phyloP scores from a whole-genome alignment of 108 stramenopile species.

The Epipyxis sp. region DNA sequence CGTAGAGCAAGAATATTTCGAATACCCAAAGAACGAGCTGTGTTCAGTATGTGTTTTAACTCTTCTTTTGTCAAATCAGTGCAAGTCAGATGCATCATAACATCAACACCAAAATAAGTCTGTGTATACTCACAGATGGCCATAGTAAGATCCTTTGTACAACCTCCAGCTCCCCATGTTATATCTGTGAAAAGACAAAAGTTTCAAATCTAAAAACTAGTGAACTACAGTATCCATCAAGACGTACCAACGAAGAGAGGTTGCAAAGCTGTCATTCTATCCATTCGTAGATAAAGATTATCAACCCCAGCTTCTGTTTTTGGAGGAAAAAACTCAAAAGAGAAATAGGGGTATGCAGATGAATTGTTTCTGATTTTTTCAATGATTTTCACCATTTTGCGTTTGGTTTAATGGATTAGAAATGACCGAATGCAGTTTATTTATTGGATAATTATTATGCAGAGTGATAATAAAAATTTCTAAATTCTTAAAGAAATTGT shows the following conservation, averaged over 20 bases:
- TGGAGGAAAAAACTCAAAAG: slow-evolving; percentile 94
- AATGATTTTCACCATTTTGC: slow-evolving; percentile 46
- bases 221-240: not conserved
- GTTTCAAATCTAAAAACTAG: too few species aligned
- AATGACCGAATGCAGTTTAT: too few species aligned
- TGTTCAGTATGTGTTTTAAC: slow-evolving; percentile 44
- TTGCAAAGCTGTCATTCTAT: slow-evolving; percentile 82
- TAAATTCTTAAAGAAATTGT: too few species aligned
- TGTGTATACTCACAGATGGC: slow-evolving; percentile 76
- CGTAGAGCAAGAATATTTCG: slow-evolving; percentile 53
- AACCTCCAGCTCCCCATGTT: slow-evolving; percentile 83
- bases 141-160: slow-evolving; percentile 70
- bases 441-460: too few species aligned
- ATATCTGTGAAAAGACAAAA: too few species aligned
- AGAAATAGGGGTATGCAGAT: slow-evolving; percentile 65
- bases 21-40: slow-evolving; percentile 47
- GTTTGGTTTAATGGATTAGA: not conserved
- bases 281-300: slow-evolving; percentile 75
- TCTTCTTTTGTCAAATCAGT: slow-evolving; percentile 69
- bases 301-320: slow-evolving; percentile 86
- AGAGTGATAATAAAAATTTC: too few species aligned
- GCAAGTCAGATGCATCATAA: slow-evolving; percentile 83
- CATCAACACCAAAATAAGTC: slow-evolving; percentile 76
- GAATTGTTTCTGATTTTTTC: slow-evolving; percentile 49
- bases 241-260: slow-evolving; percentile 87